These are phyloP conservation scores for Phytophthora agathidicida DNA, from an alignment of 352 stramenopile genomes.

Conservation along the genomic window DNA sequence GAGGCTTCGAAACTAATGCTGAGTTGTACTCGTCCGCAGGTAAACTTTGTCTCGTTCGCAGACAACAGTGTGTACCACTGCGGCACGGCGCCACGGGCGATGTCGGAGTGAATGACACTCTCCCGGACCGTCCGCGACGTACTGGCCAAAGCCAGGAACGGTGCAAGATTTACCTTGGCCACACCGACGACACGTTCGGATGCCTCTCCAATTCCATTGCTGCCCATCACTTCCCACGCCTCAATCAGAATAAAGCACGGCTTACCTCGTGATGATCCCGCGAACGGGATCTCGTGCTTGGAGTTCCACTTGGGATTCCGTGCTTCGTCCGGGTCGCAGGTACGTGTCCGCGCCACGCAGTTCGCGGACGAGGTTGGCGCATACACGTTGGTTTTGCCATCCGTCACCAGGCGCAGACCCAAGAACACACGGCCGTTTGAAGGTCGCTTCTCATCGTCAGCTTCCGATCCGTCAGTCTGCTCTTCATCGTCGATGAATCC, in stretches of 20 bases:
- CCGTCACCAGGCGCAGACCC: slow-evolving; percentile 72
- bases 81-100: slow-evolving; percentile 79
- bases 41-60: slow-evolving; percentile 84
- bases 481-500: slow-evolving; percentile 56
- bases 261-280: slow-evolving; percentile 73
- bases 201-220: slow-evolving; percentile 31
- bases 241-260: slow-evolving; percentile 90
- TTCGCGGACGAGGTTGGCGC: slow-evolving; percentile 76
- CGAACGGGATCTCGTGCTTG: slow-evolving; percentile 74
- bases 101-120: slow-evolving; percentile 85
- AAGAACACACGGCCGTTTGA: slow-evolving; percentile 57
- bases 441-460: slow-evolving; percentile 46
- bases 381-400: slow-evolving; percentile 91
- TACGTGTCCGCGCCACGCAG: slow-evolving; percentile 73
- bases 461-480: slow-evolving; percentile 52
- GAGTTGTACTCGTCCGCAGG: slow-evolving; percentile 83
- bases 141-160: slow-evolving; percentile 85
- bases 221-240: slow-evolving; percentile 75
- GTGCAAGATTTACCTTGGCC: slow-evolving; percentile 87
- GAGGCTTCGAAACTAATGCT: slow-evolving; percentile 85
- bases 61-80: slow-evolving; percentile 90
- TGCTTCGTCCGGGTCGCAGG: slow-evolving; percentile 54
- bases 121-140: slow-evolving; percentile 81
- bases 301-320: slow-evolving; percentile 85
- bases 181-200: slow-evolving; percentile 81